Base-by-base conservation (phyloP, 2,329 filamentous ascomycete genomes). In the Neopestalotiopsis clavispora region DNA sequence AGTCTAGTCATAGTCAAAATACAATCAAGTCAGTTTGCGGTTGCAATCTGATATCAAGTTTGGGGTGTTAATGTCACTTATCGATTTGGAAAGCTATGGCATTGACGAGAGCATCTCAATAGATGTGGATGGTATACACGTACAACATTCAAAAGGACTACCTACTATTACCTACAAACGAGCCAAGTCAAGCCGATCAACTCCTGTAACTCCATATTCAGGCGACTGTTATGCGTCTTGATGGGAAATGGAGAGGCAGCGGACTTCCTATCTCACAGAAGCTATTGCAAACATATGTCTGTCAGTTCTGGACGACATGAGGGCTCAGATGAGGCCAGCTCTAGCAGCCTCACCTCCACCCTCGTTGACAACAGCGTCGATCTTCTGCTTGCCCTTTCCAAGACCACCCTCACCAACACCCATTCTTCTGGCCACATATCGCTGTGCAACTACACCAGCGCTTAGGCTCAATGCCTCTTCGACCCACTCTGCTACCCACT, bases 401-500 rank as follows among this genome's bases (percentile, higher is more conserved):
- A 89, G 81, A 4, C 85, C 84, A 12, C 93, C 92, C 80, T 97
- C 94, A 13, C 95, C 95, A 10, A 99, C 95, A 13, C 96, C 95
- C 96, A 99, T 99, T 68, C 96, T 86, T 70, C 93, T 89, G 4
- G 96, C 95, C 23, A 99, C 96, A 78, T 99, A 99, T 72, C 95
- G 87, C 86, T 99, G 96, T 2, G 96, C 96, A 3, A 98, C 91
- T 7, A 97, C 85, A 20, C 96, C 95, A 0, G 97, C 89, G 3
- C 90, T 89, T 63, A 98, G 84, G 56, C 86, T 90, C 40, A 99
- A 85, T 0, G 91, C 84, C 82, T 98, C 95, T 82, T 98, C 95
- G 61, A 99, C 88, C 96, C 96, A 99, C 80, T 98, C 96, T 3
- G 95, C 92, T 49, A 97, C 93, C 96, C 96, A 99, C 80, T 99